phyloP scores from a whole-genome alignment of 495 filamentous ascomycete genomes.

The Penicillium alfredii region DNA sequence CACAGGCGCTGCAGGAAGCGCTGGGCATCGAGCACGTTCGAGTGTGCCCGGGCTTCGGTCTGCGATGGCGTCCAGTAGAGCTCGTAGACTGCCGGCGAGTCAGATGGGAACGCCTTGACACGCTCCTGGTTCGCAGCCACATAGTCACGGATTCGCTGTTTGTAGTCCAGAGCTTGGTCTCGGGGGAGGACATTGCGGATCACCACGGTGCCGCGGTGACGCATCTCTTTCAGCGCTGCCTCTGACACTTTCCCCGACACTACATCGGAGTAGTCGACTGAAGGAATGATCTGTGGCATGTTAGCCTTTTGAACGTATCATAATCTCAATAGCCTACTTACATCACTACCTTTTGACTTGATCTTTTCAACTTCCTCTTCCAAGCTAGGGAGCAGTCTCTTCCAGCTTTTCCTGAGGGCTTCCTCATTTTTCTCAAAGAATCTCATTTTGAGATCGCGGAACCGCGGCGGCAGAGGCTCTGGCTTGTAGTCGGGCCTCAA shows the following conservation, averaged over 20 bases:
- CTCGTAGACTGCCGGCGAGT: constrained; percentile 75
- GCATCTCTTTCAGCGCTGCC: constrained; percentile 45
- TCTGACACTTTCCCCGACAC: constrained; percentile 40
- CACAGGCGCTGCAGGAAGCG: constrained; percentile 66
- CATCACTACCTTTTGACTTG: constrained; percentile 45
- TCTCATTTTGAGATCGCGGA: constrained; percentile 64
- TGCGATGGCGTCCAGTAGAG: constrained; percentile 84
- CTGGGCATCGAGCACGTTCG: constrained; percentile 63
- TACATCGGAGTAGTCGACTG: constrained; percentile 51
- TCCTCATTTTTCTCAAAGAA: constrained; percentile 60
- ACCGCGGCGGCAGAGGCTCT: constrained; percentile 63
- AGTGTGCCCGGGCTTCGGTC: constrained; percentile 64
- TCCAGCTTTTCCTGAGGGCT: constrained; percentile 59
- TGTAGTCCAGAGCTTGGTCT: constrained; percentile 48
- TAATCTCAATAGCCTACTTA: constrained; percentile 16
- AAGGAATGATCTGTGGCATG: constrained; percentile 48
- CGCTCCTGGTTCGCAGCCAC: constrained; percentile 47
- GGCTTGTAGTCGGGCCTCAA: constrained; percentile 59
- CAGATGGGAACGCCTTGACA: constrained; percentile 48
- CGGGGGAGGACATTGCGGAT: constrained; percentile 58
- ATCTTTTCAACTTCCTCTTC: constrained; percentile 41
- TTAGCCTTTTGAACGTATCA: constrained; percentile 6
- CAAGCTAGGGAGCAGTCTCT: constrained; percentile 58
- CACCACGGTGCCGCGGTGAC: constrained; percentile 57
- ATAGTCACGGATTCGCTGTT: constrained; percentile 51